Conservation (phyloP, 2,329 filamentous ascomycete genomes). For the Pseudopithomyces chartarum region DNA sequence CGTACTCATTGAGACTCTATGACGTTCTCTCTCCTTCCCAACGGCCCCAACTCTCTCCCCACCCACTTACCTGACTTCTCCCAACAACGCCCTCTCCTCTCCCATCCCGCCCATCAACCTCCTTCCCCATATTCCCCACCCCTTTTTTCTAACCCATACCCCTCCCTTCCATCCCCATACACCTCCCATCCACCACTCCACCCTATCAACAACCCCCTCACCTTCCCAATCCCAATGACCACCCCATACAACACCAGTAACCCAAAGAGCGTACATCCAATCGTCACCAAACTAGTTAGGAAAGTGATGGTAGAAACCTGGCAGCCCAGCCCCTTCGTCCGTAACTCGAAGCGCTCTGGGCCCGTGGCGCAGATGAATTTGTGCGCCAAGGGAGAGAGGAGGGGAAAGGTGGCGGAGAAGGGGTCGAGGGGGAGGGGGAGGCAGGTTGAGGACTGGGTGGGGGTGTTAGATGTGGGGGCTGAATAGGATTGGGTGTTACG, state of each 20-base stretch:
- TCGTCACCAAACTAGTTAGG: slow-evolving; percentile 49
- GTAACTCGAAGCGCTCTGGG: slow-evolving; percentile 52
- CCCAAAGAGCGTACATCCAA: slow-evolving; percentile 48
- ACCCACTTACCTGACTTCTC: too few relatives aligned
- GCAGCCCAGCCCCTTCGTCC: slow-evolving; percentile 51
- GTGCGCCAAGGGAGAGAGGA: slow-evolving; percentile 47
- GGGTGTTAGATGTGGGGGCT: too few relatives aligned
- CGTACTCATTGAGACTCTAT: too few relatives aligned
- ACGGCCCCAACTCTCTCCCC: too few relatives aligned
- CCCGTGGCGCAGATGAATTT: slow-evolving; percentile 42
- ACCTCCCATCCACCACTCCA: slow-evolving; percentile 33
- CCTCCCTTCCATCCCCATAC: slow-evolving; percentile 31
- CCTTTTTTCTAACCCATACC: slow-evolving; percentile 36
- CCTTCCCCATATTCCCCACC: slow-evolving; percentile 37
- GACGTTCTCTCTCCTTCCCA: too few relatives aligned
- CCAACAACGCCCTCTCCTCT: slow-evolving; percentile 15
- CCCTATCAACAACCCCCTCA: slow-evolving; percentile 18
- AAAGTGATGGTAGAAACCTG: slow-evolving; percentile 54
- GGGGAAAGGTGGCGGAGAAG: slow-evolving; percentile 43
- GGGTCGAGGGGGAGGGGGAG: slow-evolving; percentile 47
- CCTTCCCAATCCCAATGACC: slow-evolving; percentile 19
- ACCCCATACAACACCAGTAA: slow-evolving; percentile 42
- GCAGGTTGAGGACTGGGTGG: slow-evolving; percentile 50
- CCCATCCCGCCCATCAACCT: slow-evolving; percentile 23
- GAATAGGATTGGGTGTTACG: too few relatives aligned